Conservation (phyloP, 2,329 filamentous ascomycete genomes). For the Mycosphaerella sp. region DNA sequence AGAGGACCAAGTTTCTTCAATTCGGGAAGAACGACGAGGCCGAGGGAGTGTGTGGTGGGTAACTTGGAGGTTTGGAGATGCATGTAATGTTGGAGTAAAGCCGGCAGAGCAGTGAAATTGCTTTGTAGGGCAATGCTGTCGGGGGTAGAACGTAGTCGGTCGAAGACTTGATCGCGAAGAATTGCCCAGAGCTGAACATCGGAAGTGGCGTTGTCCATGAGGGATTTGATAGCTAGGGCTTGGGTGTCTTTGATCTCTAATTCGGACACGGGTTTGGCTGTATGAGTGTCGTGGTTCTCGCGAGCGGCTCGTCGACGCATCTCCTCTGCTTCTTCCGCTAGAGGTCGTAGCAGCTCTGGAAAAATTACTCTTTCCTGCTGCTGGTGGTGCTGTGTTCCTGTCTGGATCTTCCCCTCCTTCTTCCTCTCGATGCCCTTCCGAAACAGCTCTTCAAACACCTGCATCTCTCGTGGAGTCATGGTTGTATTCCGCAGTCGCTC, state of each 20-base stretch:
- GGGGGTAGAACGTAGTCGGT: constrained; percentile 21
- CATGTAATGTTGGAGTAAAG: constrained; percentile 22
- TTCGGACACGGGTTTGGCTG: not conserved
- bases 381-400: not conserved
- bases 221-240: constrained; percentile 43
- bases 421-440: constrained; percentile 8
- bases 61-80: constrained; percentile 47
- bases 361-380: constrained; percentile 12
- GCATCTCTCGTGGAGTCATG: constrained; percentile 21
- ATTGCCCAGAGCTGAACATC: constrained; percentile 63
- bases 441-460: constrained; percentile 20
- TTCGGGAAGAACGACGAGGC: constrained; percentile 57
- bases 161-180: constrained; percentile 62
- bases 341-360: constrained; percentile 17
- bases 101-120: constrained; percentile 15
- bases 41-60: constrained; percentile 51
- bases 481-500: constrained; percentile 17
- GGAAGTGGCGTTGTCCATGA: constrained; percentile 51
- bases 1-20: constrained; percentile 62
- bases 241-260: constrained; percentile 13
- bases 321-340: constrained; percentile 20
- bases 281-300: not conserved
- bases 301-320: constrained; percentile 7
- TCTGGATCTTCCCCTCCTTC: not conserved
- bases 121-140: not conserved